Conservation (phyloP, 805 yeast genomes). For the Yamadazyma laniorum region DNA sequence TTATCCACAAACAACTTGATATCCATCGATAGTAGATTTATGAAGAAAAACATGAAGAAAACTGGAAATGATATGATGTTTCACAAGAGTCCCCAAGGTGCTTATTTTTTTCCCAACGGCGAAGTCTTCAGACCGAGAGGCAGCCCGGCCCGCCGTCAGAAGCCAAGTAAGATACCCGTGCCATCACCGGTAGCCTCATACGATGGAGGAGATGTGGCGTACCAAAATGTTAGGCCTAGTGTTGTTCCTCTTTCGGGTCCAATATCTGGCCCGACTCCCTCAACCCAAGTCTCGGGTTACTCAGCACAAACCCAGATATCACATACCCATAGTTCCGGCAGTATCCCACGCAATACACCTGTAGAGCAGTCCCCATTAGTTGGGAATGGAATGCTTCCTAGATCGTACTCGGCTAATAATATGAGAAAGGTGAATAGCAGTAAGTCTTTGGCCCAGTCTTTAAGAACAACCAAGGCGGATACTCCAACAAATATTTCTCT, state of each 20-base stretch:
- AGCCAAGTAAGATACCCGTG: conserved; percentile 30
- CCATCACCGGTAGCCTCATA: neutral
- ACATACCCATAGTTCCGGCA: neutral
- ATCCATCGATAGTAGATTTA: conserved; percentile 37
- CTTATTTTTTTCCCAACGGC: conserved; percentile 51
- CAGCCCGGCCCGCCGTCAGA: conserved; percentile 37
- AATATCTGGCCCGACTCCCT: conserved; percentile 1
- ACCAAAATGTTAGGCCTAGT: neutral
- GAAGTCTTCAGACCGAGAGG: conserved; percentile 50
- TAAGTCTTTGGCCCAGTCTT: conserved; percentile 12
- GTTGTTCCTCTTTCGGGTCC: neutral
- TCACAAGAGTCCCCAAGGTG: conserved; percentile 17
- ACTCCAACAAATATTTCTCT: conserved; percentile 16
- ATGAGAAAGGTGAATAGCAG: conserved; percentile 8
- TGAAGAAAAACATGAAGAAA: conserved; percentile 34
- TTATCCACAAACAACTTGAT: conserved; percentile 40
- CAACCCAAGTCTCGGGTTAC: conserved; percentile 4
- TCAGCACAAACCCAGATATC: conserved; percentile 4
- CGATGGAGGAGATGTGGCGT: neutral
- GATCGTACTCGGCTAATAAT: conserved; percentile 11
- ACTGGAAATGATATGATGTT: conserved; percentile 4
- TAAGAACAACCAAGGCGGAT: conserved; percentile 14
- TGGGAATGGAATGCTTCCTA: conserved; percentile 4
- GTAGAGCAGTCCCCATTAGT: conserved; percentile 2
- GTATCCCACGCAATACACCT: conserved; percentile 7